phyloP scores from a whole-genome alignment of 257 asterid genomes.

The Haberlea rhodopensis region DNA sequence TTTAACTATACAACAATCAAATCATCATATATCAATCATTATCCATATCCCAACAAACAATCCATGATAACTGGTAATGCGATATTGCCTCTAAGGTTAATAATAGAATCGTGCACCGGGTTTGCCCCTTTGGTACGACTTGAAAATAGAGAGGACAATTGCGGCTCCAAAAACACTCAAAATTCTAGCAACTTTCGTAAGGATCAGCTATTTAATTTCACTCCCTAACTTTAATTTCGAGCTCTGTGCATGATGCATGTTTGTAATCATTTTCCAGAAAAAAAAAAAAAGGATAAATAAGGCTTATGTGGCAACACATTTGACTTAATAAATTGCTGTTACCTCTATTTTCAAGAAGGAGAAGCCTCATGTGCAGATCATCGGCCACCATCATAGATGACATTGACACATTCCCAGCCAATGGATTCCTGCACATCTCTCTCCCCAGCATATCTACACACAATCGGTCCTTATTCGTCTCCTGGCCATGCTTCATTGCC shows the following conservation, averaged over 20 bases:
- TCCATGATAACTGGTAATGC: too few relatives aligned
- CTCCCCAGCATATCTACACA: slow-evolving; percentile 77
- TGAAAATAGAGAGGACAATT: too few relatives aligned
- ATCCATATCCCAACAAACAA: too few relatives aligned
- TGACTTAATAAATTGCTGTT: background rate
- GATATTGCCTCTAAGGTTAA: too few relatives aligned
- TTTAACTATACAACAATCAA: too few relatives aligned
- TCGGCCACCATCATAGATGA: slow-evolving; percentile 62
- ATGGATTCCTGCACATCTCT: slow-evolving; percentile 65
- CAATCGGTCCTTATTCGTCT: slow-evolving; percentile 57
- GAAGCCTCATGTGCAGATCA: slow-evolving; percentile 77
- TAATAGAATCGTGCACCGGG: too few relatives aligned
- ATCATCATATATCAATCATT: too few relatives aligned
- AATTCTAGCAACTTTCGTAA: too few relatives aligned
- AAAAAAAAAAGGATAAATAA: background rate
- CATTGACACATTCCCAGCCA: slow-evolving; percentile 45
- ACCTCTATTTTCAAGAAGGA: slow-evolving; percentile 87
- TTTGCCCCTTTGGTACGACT: too few relatives aligned
- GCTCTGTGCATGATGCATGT: background rate
- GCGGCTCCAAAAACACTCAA: too few relatives aligned
- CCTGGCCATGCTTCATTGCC: slow-evolving; percentile 56
- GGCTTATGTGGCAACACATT: background rate
- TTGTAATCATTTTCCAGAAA: background rate
- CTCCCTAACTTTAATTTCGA: background rate
- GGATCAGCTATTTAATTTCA: too few relatives aligned